Conservation (phyloP, 1,139 yeast genomes). For the Kodamaea sp. region DNA sequence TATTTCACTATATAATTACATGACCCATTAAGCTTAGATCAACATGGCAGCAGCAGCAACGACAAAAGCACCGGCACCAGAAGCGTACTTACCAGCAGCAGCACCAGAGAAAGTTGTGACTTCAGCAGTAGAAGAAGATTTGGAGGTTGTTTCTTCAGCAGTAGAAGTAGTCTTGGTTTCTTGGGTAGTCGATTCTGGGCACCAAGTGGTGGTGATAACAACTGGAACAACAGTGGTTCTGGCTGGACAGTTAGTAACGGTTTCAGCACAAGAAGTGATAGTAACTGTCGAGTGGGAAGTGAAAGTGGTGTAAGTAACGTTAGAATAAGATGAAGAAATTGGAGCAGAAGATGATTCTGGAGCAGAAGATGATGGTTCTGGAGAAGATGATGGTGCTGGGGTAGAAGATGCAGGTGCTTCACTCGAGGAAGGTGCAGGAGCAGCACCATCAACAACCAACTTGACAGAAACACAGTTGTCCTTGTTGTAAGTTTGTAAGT, state of each 20-base stretch:
- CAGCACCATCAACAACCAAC: conserved; percentile 5
- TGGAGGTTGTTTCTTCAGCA: not conserved
- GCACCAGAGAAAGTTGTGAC: conserved; percentile 12
- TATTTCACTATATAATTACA: no score
- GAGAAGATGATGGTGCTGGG: conserved; percentile 8
- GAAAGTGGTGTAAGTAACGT: conserved; percentile 6
- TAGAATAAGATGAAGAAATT: conserved; percentile 1
- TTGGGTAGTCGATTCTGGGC: conserved; percentile 4
- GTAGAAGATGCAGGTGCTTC: conserved; percentile 9
- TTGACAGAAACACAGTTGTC: conserved; percentile 3
- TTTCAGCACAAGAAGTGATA: conserved; percentile 14
- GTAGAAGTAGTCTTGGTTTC: not conserved
- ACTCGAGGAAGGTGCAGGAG: conserved; percentile 7
- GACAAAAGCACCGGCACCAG: conserved; percentile 22
- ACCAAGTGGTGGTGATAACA: conserved; percentile 7
- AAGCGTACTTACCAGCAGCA: conserved; percentile 17
- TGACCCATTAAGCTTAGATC: conserved; percentile 8
- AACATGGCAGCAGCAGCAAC: conserved; percentile 20
- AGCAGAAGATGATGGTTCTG: no score
- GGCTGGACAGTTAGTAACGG: conserved; percentile 17
- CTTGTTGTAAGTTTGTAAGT: conserved; percentile 5
- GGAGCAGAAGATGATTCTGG: conserved; percentile 6
- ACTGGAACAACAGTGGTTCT: conserved; percentile 8
- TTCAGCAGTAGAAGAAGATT: not conserved
- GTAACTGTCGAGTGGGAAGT: conserved; percentile 12